Conservation (phyloP, 805 yeast species). For the Yarrowia sp. region DNA sequence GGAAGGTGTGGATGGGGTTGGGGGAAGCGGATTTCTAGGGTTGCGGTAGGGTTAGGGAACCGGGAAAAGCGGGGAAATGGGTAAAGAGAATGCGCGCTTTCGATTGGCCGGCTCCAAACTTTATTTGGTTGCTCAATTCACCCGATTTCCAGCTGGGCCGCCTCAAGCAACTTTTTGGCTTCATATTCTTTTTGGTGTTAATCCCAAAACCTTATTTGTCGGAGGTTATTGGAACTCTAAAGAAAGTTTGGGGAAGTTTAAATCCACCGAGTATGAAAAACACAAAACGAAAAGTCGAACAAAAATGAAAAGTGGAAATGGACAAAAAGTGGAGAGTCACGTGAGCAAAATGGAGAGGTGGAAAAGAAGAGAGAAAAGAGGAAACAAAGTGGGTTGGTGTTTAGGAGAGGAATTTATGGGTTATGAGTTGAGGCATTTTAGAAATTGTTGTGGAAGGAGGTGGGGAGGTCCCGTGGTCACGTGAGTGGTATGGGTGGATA, state of each 20-base stretch:
- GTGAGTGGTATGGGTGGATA: neutral
- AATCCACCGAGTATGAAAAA: neutral
- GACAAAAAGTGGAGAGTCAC: neutral
- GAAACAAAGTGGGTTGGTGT: no score
- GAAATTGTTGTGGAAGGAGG: no score
- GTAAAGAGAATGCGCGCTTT: neutral
- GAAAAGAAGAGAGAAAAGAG: neutral
- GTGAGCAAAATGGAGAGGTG: neutral
- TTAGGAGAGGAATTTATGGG: no score
- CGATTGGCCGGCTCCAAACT: neutral
- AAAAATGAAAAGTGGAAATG: neutral
- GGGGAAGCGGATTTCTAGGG: neutral
- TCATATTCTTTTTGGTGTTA: constrained; percentile 20
- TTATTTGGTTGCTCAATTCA: neutral
- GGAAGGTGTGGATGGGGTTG: neutral
- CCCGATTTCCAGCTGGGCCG: neutral
- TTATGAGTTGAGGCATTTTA: no score
- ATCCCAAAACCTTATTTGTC: constrained; percentile 4
- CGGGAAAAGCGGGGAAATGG: no score
- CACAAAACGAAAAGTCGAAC: neutral
- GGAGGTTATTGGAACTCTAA: constrained; percentile 1
- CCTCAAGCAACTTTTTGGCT: constrained; percentile 16
- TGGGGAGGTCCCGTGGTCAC: no score
- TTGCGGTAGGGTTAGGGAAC: neutral
- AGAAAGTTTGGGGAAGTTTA: neutral